Conservation (phyloP, 768 basidiomycete species). For the Gymnopilus dilepis region DNA sequence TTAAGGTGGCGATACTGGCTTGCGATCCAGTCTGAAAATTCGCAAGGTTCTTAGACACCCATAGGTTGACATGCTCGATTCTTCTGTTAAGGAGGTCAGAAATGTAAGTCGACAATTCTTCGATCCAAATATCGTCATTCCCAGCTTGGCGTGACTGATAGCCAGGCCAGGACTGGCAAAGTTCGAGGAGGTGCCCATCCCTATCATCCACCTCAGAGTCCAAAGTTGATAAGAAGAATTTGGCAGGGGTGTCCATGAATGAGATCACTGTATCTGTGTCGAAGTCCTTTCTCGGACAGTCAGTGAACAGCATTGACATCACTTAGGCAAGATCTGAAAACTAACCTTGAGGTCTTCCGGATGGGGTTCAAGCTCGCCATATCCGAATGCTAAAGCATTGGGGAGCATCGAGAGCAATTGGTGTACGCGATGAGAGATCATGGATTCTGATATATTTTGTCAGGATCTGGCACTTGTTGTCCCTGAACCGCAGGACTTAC, state of each 20-base stretch:
- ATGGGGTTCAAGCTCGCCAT: conserved; percentile 45
- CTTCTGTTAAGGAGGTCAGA: conserved; percentile 45
- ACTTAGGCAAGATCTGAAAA: too few relatives aligned
- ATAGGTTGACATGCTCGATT: conserved; percentile 51
- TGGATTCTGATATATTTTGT: conserved; percentile 42
- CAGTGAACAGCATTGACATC: too few relatives aligned
- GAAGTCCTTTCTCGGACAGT: conserved; percentile 32
- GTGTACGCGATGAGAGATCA: conserved; percentile 54
- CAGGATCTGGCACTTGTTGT: not conserved
- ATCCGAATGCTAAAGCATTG: conserved; percentile 53
- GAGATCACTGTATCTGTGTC: conserved; percentile 52
- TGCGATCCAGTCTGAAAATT: conserved; percentile 49
- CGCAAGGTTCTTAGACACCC: conserved; percentile 54
- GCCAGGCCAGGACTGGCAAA: conserved; percentile 36
- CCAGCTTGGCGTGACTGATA: conserved; percentile 36
- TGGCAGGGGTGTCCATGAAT: conserved; percentile 38
- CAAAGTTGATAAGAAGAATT: conserved; percentile 36
- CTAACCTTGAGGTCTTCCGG: not conserved
- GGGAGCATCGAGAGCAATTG: conserved; percentile 46
- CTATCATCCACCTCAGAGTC: conserved; percentile 19
- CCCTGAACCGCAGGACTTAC: too few relatives aligned
- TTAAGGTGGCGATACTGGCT: conserved; percentile 50
- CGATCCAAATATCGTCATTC: conserved; percentile 49
- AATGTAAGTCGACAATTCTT: conserved; percentile 43
- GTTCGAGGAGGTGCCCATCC: conserved; percentile 28